phyloP scores from a whole-genome alignment of 768 basidiomycete species.

The Rhodosporidiobolus odoratus region DNA sequence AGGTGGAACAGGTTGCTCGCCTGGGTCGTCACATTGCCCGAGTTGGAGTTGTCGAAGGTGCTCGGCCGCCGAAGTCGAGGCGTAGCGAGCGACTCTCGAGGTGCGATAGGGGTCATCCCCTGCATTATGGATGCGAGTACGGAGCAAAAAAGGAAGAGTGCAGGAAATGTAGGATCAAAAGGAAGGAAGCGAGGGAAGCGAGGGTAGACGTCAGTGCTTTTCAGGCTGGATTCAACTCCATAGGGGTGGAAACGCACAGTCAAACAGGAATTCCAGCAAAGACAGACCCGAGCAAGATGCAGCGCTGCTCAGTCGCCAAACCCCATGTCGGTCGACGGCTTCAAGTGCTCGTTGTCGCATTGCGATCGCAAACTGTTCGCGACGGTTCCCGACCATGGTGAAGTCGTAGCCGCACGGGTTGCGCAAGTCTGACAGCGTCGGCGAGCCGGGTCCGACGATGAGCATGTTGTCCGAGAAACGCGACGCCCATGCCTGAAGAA shows the following conservation, averaged over 20 bases:
- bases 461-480: constrained; percentile 13
- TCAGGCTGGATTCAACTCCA: no score
- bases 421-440: constrained; percentile 10
- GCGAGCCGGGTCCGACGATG: constrained; percentile 11
- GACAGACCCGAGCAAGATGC: constrained; percentile 5
- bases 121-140: no score
- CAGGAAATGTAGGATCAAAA: neutral
- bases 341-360: constrained; percentile 21
- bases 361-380: constrained; percentile 19
- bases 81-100: constrained; percentile 10
- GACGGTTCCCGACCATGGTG: constrained; percentile 17
- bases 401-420: constrained; percentile 11
- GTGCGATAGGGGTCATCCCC: constrained; percentile 7
- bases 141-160: neutral
- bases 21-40: constrained; percentile 23
- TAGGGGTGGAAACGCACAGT: constrained; percentile 11
- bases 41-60: constrained; percentile 21
- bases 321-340: constrained; percentile 15
- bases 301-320: constrained; percentile 6
- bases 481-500: constrained; percentile 31
- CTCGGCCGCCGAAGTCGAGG: constrained; percentile 16
- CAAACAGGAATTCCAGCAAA: constrained; percentile 23
- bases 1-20: constrained; percentile 10
- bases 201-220: no score
- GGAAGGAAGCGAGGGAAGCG: neutral